phyloP scores from a whole-genome alignment of 164 flowering plant genomes.

The Magnolia changhungtana region DNA sequence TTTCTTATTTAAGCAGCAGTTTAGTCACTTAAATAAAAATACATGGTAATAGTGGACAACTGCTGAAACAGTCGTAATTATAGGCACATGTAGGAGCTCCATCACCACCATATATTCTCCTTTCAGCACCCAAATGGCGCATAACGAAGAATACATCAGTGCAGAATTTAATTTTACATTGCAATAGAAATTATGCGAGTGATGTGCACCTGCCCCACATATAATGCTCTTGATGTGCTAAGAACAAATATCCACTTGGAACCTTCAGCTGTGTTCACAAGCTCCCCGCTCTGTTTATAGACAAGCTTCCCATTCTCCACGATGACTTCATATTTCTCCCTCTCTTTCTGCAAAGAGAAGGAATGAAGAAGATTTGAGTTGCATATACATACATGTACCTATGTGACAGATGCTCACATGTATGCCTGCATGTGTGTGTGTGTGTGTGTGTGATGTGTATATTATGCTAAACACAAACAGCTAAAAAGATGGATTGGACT shows the following conservation, averaged over 20 bases:
- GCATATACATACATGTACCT: background rate
- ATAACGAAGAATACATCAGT: background rate
- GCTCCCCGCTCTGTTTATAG: conserved; percentile 40
- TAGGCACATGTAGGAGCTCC: no score
- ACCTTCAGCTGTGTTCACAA: conserved; percentile 42
- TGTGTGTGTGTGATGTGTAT: no score
- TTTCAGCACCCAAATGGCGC: background rate
- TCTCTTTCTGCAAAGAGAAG: conserved; percentile 51
- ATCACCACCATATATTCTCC: background rate
- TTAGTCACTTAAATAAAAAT: background rate
- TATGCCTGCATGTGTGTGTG: background rate
- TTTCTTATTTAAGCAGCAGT: no score
- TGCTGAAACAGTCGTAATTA: background rate
- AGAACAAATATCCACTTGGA: conserved; percentile 81
- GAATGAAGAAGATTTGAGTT: conserved; percentile 1
- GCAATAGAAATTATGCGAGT: background rate
- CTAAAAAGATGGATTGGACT: conserved; percentile 16
- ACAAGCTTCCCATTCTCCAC: conserved; percentile 57
- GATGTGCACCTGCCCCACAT: conserved; percentile 41
- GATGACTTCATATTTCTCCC: conserved; percentile 61
- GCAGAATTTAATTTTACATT: background rate
- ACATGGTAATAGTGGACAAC: background rate
- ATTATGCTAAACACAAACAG: background rate
- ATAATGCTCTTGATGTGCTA: conserved; percentile 54
- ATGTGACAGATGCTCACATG: background rate